Base-by-base conservation (phyloP, 441 rosid species). In the Populus trichocarpa region DNA sequence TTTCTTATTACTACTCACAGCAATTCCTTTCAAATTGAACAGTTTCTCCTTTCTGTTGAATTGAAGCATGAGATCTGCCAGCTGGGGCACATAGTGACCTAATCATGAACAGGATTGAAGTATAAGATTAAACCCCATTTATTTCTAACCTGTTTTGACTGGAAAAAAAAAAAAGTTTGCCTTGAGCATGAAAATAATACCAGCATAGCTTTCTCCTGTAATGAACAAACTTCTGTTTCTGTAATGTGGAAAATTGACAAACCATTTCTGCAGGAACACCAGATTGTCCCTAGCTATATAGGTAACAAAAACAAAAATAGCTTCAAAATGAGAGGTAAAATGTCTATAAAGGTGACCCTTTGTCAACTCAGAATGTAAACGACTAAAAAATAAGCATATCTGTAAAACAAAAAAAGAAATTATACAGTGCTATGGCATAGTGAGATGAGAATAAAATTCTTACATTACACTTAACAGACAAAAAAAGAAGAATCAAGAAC, bases 171-270 rank as follows among this genome's bases (percentile, higher is more conserved):
- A 11, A 32, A 22, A 11, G 20, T 14, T 50, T 69, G 28, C 2
- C 73, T 75, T 33, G 33, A 81, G 75, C 42, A 73, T 61, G 23
- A 75, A 64, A 73, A 66, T 16, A 8, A 5, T 88, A 94, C 99
- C 98, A 65, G 98, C 99, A 84, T 94, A 96, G 85, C 99, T 96
- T 90, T 96, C 99, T 81, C 98, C 98, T 18, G 97, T 87, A 46
- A 96, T 87, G 87, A 85, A 94, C 84, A 96, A 86, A 85, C 92
- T 93, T 85, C 98, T 86, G 86, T 94, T 93, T 81, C 79, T 93
- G 92, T 92, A 96, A 6, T 94, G 95, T 25, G 99, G 93, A 86
- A 96, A 96, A 84, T 91, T 96, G 83, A 83, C 80, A 73, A 96
- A 88, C 98, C 99, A 96, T 81, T 88, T 87, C 86, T 90, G 87